These are phyloP conservation scores for Wickerhamiella spandovensis DNA, from an alignment of 805 yeast species.

Conservation along the genomic window DNA sequence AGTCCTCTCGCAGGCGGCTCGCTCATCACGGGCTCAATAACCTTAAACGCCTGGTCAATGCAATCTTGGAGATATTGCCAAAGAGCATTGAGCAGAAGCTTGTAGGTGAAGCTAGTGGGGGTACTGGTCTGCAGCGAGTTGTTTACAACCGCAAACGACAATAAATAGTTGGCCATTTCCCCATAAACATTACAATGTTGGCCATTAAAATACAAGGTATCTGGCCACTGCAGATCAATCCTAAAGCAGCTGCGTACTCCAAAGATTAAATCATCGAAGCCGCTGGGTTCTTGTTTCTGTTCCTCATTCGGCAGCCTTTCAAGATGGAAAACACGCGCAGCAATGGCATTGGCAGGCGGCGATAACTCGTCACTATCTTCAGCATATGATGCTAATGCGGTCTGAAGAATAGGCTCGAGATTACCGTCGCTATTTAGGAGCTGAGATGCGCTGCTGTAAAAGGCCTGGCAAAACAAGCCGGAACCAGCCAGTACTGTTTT, in stretches of 20 bases:
- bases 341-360: constrained; percentile 4
- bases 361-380: constrained; percentile 6
- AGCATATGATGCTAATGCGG: constrained; percentile 4
- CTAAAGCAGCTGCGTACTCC: constrained; percentile 8
- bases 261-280: constrained; percentile 13
- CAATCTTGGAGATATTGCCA: not conserved
- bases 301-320: constrained; percentile 1
- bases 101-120: not conserved
- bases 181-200: not conserved
- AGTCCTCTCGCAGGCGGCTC: not conserved
- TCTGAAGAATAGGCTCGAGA: constrained; percentile 1
- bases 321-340: not conserved
- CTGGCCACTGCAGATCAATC: constrained; percentile 16
- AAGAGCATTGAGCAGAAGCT: not conserved
- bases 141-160: not conserved
- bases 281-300: constrained; percentile 3
- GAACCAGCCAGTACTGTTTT: constrained; percentile 12
- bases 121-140: not conserved
- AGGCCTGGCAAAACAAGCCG: constrained; percentile 6
- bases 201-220: not conserved
- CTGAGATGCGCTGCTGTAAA: not conserved
- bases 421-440: too few relatives aligned
- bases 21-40: not conserved
- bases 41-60: not conserved
- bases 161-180: not conserved